Conservation (phyloP, 805 yeast species). For the Kluyveromyces aestuarii region DNA sequence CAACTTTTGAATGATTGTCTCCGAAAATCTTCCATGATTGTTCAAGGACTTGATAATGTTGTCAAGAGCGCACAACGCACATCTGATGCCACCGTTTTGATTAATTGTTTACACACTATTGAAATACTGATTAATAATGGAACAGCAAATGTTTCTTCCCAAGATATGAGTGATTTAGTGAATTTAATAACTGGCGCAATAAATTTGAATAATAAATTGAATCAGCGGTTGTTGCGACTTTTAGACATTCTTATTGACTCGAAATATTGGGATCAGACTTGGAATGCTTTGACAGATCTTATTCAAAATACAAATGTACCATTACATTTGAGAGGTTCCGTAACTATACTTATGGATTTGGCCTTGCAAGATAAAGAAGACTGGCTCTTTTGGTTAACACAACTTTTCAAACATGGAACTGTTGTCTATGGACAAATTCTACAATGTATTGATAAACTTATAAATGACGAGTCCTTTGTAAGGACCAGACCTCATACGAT, state of each 20-base stretch:
- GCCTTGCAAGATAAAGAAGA: constrained; percentile 3
- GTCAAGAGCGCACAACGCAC: constrained; percentile 22
- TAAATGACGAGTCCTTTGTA: background rate
- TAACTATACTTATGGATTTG: constrained; percentile 1
- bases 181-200: background rate
- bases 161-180: constrained; percentile 10
- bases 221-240: constrained; percentile 2
- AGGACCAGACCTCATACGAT: background rate
- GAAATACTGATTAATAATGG: constrained; percentile 17
- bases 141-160: constrained; percentile 13
- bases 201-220: constrained; percentile 3
- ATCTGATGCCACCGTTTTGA: constrained; percentile 31
- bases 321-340: background rate
- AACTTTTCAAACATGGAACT: background rate
- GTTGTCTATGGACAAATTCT: background rate
- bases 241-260: constrained; percentile 34
- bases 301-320: constrained; percentile 1
- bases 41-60: background rate
- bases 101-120: constrained; percentile 27
- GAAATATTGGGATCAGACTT: constrained; percentile 40
- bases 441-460: background rate
- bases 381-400: background rate
- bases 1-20: constrained; percentile 1
- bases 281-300: constrained; percentile 28
- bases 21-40: background rate